Base-by-base conservation (phyloP, 768 basidiomycete genomes). In the Russula brevipes region DNA sequence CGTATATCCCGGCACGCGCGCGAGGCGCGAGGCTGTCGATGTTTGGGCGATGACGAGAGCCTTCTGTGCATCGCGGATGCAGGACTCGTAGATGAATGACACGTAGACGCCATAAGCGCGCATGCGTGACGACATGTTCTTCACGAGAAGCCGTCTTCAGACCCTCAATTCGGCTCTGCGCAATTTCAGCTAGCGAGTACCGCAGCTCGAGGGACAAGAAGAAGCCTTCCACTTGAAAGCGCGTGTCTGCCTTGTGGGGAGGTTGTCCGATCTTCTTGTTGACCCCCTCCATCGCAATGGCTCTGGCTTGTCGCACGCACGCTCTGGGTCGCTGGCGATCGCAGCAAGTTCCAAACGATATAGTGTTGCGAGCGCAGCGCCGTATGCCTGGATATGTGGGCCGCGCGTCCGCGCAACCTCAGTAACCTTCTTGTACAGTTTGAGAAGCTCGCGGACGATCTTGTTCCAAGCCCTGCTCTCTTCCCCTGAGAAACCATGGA, bases 161-260 rank as follows among this genome's bases (percentile, higher is more conserved):
- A 6, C 60, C 67, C 12, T 67, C 64, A 39, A 71, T 55, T 14
- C 72, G 71, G 10, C 66, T 63, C 51, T 65, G 57, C 8, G 76
- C 77, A 16, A 76, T 54, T 19, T 72, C 62, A 0, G 70, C 74
- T n/a, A 79, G 60, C 12, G 68, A 57, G 33, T 73, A 71, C 6
- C 78, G 75, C 6, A 77, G 58, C 24, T 76, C 72, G 47, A 79
- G 71, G 10, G 73, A 72, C 12, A 73, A 60, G 63, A 74, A 69
- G 61, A 74, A 70, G 0, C 72, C 78, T 46, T 77, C 75, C 39
- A 75, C 68, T 38, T 69, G 68, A 68, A 73, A 75, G 8, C 74
- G 72, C 0, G 69, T 69, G 51, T 75, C 73, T 5, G 76, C 74
- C 38, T 70, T 72, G n/a, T 76, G 77, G 0, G 70, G 73, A 0